A percentile compares a stretch with the other conserved stretches of the same genome.
These are phyloP conservation scores for Fusarium redolens DNA, from an alignment of 2,329 filamentous ascomycete species.

Conservation along the genomic window DNA sequence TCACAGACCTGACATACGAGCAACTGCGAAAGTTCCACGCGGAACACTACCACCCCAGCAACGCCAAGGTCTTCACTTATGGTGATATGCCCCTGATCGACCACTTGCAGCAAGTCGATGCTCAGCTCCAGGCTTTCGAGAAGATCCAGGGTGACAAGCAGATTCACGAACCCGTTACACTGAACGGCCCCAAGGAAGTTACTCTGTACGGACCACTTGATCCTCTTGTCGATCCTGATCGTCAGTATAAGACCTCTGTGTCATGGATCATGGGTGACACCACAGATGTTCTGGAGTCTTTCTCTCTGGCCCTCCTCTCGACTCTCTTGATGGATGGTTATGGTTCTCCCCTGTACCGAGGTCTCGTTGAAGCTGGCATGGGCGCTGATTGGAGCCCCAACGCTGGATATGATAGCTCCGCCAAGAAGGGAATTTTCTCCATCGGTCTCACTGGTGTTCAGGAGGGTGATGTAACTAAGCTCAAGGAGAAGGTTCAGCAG, in stretches of 20 bases:
- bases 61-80: slow-evolving; percentile 95
- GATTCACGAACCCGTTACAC: slow-evolving; percentile 79
- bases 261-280: slow-evolving; percentile 93
- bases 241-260: slow-evolving; percentile 92
- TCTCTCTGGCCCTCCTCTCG: slow-evolving; percentile 84
- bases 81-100: slow-evolving; percentile 88
- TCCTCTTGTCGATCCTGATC: slow-evolving; percentile 84
- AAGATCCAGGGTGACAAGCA: slow-evolving; percentile 76
- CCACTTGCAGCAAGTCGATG: slow-evolving; percentile 83
- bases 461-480: slow-evolving; percentile 79
- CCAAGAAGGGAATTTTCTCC: slow-evolving; percentile 84
- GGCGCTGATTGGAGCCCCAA: slow-evolving; percentile 96
- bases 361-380: slow-evolving; percentile 87
- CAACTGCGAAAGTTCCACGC: slow-evolving; percentile 90
- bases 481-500: slow-evolving; percentile 78
- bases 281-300: slow-evolving; percentile 85
- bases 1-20: slow-evolving; percentile 93
- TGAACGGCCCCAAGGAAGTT: slow-evolving; percentile 76
- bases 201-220: slow-evolving; percentile 85
- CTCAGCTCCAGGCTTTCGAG: slow-evolving; percentile 78
- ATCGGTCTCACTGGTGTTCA: slow-evolving; percentile 92
- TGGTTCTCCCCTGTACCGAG: slow-evolving; percentile 90
- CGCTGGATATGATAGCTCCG: slow-evolving; percentile 86
- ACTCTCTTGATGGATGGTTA: slow-evolving; percentile 93
- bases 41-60: slow-evolving; percentile 96